Evolutionary conservation across 2,329 filamentous ascomycete species (phyloP).

Genomic region (Aspergillus sp.): DNA sequence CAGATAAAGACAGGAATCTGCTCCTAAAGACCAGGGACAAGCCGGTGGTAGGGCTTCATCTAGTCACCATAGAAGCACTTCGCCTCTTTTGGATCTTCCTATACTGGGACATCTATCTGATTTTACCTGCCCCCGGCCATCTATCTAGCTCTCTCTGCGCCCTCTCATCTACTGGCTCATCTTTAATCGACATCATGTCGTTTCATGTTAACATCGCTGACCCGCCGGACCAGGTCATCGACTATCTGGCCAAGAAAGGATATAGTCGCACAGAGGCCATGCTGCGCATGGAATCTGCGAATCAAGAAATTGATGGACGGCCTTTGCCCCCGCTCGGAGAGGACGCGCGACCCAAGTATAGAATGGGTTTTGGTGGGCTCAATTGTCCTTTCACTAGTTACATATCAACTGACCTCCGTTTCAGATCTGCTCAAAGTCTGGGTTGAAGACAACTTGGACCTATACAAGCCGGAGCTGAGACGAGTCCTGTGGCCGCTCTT

Average conservation of each 20-base stretch:
- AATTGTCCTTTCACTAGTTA: background rate
- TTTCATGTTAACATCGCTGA: background rate
- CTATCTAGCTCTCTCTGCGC: too few species aligned
- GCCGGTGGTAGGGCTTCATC: too few species aligned
- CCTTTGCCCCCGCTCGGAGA: conserved; percentile 67
- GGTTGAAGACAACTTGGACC: conserved; percentile 87
- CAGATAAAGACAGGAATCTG: too few species aligned
- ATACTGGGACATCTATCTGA: too few species aligned
- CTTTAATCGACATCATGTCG: too few species aligned
- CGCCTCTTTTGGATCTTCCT: too few species aligned
- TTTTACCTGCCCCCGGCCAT: too few species aligned
- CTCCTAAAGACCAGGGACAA: too few species aligned
- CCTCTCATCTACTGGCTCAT: too few species aligned
- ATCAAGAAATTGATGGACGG: conserved; percentile 76
- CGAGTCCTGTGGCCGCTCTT: conserved; percentile 92
- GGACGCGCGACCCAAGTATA: conserved; percentile 76
- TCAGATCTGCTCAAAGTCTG: conserved; percentile 70
- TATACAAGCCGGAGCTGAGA: conserved; percentile 92
- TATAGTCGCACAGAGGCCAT: conserved; percentile 91
- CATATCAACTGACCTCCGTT: background rate
- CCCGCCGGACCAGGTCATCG: conserved; percentile 64
- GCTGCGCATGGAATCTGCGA: conserved; percentile 84
- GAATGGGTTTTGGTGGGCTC: conserved; percentile 63
- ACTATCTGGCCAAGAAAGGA: conserved; percentile 93
- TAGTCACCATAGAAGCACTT: too few species aligned